Percentiles rank a stretch among this genome's conserved stretches.
These are phyloP conservation scores for Candida succiphila DNA, from an alignment of 805 yeast genomes.

Conservation along the genomic window DNA sequence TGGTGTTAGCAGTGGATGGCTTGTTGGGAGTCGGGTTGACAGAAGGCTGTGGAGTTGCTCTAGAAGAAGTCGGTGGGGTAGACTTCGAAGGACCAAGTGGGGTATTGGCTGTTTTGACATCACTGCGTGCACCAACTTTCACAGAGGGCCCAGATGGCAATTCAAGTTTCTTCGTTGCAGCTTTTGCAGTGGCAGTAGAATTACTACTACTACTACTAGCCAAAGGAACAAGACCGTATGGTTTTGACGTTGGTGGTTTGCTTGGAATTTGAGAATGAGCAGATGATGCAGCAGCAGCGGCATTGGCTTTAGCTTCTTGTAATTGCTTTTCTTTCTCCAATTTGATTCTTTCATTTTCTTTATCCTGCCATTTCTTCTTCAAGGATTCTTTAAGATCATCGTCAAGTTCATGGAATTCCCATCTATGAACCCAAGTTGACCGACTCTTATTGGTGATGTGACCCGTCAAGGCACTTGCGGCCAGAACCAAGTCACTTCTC, in stretches of 20 bases:
- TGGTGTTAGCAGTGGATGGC: too few relatives aligned
- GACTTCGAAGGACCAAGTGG: too few relatives aligned
- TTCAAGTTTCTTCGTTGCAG: too few relatives aligned
- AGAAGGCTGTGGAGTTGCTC: too few relatives aligned
- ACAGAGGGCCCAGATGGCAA: too few relatives aligned
- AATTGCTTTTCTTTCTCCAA: conserved; percentile 10
- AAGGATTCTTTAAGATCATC: conserved; percentile 37
- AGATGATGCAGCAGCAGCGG: background rate
- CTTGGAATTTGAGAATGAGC: background rate
- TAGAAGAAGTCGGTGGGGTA: too few relatives aligned
- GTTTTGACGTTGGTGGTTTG: conserved; percentile 7
- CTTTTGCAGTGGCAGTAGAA: too few relatives aligned
- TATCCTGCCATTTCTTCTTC: conserved; percentile 18
- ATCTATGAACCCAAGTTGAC: conserved; percentile 38
- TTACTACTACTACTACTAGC: too few relatives aligned
- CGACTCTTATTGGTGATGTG: conserved; percentile 47
- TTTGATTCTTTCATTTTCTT: conserved; percentile 8
- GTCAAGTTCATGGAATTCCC: conserved; percentile 53
- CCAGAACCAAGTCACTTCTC: conserved; percentile 73
- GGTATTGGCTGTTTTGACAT: too few relatives aligned
- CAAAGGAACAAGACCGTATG: conserved; percentile 23
- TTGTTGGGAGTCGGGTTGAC: too few relatives aligned
- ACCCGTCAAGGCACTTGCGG: conserved; percentile 65
- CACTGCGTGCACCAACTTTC: too few relatives aligned
- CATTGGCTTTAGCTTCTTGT: conserved; percentile 1